Conservation (phyloP, 2,329 filamentous ascomycete genomes). For the Alternaria dauci region DNA sequence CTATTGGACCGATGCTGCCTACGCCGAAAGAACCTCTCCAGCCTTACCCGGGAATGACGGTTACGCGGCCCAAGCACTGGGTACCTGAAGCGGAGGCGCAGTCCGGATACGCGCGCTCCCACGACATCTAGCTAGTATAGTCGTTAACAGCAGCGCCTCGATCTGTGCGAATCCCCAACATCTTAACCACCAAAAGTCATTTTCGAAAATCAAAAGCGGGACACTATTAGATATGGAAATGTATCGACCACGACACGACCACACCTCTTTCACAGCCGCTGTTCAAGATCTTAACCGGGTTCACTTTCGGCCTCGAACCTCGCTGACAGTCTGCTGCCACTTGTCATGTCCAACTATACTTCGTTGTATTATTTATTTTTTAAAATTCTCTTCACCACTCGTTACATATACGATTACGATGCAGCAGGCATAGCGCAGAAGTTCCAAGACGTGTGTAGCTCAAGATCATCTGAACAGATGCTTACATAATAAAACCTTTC, state of each 20-base stretch:
- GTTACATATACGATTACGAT: background rate
- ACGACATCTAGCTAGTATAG: background rate
- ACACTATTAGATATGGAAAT: background rate
- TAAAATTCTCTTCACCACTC: background rate
- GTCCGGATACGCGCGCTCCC: background rate
- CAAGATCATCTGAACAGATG: background rate
- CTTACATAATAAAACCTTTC: background rate
- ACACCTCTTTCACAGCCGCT: background rate
- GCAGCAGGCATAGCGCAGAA: background rate
- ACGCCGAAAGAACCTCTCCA: background rate
- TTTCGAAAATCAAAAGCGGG: background rate
- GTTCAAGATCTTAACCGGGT: background rate
- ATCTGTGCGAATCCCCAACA: background rate
- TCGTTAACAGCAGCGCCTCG: background rate
- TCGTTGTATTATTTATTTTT: background rate
- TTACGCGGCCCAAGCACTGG: constrained; percentile 1
- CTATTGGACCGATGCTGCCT: background rate
- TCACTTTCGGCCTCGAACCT: background rate
- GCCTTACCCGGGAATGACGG: constrained; percentile 2
- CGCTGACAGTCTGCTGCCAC: background rate
- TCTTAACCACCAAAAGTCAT: background rate
- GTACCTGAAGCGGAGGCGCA: background rate
- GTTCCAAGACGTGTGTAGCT: background rate
- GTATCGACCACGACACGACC: background rate
- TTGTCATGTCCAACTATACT: background rate